Conservation (phyloP, 2,329 filamentous ascomycete species). For the Fusarium lyarnte region DNA sequence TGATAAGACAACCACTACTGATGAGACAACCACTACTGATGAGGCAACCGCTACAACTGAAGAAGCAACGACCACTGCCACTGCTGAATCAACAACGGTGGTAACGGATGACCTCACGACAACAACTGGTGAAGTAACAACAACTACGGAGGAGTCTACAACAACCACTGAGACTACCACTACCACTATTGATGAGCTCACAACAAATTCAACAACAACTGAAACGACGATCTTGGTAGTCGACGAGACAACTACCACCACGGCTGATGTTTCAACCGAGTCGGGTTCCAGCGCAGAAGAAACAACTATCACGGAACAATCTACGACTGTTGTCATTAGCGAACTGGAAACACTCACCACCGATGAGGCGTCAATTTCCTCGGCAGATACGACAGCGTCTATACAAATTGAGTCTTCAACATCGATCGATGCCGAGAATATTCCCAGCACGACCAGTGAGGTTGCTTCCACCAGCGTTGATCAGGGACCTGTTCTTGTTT, state of each 20-base stretch:
- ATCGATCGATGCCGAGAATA: accelerated
- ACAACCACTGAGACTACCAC: not conserved
- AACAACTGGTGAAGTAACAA: not conserved
- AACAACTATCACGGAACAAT: not conserved
- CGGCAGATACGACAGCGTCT: not conserved
- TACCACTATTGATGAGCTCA: not conserved
- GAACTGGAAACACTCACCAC: not conserved
- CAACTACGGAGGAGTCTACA: not conserved
- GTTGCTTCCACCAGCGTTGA: not conserved
- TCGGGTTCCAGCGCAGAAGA: not conserved
- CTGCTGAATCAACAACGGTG: too few species aligned
- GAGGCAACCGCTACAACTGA: too few species aligned
- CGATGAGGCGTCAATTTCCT: accelerated
- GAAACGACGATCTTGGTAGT: not conserved
- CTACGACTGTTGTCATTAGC: not conserved
- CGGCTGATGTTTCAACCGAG: not conserved
- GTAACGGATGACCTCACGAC: accelerated
- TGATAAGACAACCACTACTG: not conserved
- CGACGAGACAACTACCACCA: too few species aligned
- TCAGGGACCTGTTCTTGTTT: not conserved
- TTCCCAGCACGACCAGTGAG: not conserved
- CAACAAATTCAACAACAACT: not conserved
- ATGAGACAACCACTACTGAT: not conserved
- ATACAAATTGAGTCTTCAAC: not conserved
- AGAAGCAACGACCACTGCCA: too few species aligned